Conservation (phyloP, 2,329 filamentous ascomycete species). For the Fusarium mundagurra region DNA sequence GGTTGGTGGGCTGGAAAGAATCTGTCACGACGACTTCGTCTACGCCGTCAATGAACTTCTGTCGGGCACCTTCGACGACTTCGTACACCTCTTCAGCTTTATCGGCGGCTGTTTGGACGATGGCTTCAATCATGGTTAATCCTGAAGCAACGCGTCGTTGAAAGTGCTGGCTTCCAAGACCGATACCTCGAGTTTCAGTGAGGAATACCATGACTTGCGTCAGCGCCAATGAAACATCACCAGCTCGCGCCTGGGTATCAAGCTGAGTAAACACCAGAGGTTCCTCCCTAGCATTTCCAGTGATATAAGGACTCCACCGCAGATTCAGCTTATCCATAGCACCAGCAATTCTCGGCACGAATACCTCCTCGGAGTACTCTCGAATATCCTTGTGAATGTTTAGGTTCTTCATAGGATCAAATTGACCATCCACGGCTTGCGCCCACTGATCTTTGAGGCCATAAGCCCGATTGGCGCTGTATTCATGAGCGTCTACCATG, state of each 20-base stretch:
- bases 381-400: conserved; percentile 45
- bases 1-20: conserved; percentile 26
- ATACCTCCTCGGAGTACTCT: conserved; percentile 33
- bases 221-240: conserved; percentile 40
- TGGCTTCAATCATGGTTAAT: conserved; percentile 37
- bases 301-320: conserved; percentile 44
- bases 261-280: conserved; percentile 41
- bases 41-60: conserved; percentile 35
- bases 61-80: conserved; percentile 34
- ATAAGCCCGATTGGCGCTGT: conserved; percentile 38
- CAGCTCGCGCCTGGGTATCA: conserved; percentile 38
- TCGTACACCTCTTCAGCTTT: conserved; percentile 30
- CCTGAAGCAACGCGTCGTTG: conserved; percentile 45
- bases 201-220: conserved; percentile 43
- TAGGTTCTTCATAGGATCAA: conserved; percentile 43
- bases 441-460: conserved; percentile 38
- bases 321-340: conserved; percentile 35
- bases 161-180: conserved; percentile 46
- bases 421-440: conserved; percentile 41
- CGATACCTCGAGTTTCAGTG: conserved; percentile 43
- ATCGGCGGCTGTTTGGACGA: conserved; percentile 42
- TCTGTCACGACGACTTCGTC: conserved; percentile 44
- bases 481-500: conserved; percentile 42
- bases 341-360: conserved; percentile 34
- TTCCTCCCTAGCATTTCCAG: conserved; percentile 16